Conservation (phyloP, 495 filamentous ascomycete genomes). For the Xylaria grammica region DNA sequence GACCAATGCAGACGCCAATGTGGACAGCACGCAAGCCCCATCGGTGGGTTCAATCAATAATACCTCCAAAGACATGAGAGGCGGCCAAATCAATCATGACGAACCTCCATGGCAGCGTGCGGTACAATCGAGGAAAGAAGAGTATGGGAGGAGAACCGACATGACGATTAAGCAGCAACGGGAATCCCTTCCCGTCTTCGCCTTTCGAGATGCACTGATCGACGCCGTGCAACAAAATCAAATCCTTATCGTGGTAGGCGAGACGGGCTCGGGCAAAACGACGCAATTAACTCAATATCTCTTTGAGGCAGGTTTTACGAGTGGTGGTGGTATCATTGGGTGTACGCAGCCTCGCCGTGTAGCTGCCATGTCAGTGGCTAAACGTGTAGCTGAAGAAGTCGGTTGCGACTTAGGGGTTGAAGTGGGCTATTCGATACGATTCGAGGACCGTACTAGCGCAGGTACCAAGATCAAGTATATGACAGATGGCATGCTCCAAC, state of each 20-base stretch:
- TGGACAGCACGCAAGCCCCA: too few species aligned
- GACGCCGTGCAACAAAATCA: conserved; percentile 89
- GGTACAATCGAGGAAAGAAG: too few species aligned
- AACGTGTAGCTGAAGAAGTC: conserved; percentile 96
- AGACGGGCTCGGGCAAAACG: conserved; percentile 97
- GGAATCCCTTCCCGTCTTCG: conserved; percentile 87
- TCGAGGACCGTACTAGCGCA: conserved; percentile 90
- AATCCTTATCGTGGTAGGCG: conserved; percentile 92
- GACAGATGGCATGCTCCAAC: conserved; percentile 97
- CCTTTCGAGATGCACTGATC: conserved; percentile 85
- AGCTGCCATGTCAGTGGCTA: conserved; percentile 95
- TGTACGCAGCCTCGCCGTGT: conserved; percentile 98
- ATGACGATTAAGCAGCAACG: conserved; percentile 96
- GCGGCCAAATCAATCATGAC: conserved; percentile 81
- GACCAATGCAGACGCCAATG: conserved; percentile 85
- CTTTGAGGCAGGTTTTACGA: conserved; percentile 87
- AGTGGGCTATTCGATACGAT: conserved; percentile 97
- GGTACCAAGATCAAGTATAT: conserved; percentile 98
- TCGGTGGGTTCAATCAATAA: too few species aligned
- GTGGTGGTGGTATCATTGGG: conserved; percentile 90
- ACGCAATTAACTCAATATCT: conserved; percentile 96
- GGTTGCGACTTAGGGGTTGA: conserved; percentile 88
- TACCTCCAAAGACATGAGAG: too few species aligned
- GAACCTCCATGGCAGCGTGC: too few species aligned
- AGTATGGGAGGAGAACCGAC: conserved; percentile 83